Conservation (phyloP, 2,329 filamentous ascomycete genomes). For the Furcasterigmium sp. region DNA sequence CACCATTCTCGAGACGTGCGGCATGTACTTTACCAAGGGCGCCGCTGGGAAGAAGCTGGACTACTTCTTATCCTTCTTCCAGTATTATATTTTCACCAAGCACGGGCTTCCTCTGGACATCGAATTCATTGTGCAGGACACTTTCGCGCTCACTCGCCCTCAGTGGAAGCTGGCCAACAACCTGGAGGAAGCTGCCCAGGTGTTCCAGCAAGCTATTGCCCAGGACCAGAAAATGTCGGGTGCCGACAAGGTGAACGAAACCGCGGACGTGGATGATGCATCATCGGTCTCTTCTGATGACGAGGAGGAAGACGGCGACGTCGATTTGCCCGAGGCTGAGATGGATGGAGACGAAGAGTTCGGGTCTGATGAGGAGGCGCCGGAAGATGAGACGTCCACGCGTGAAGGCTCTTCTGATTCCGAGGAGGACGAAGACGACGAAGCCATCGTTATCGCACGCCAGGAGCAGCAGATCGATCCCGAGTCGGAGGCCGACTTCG, state of each 20-base stretch:
- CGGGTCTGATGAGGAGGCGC: constrained; percentile 18
- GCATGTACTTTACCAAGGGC: constrained; percentile 92
- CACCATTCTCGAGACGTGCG: constrained; percentile 88
- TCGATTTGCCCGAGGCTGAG: constrained; percentile 55
- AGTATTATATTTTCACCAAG: constrained; percentile 94
- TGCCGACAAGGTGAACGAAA: constrained; percentile 61
- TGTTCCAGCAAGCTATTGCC: constrained; percentile 82
- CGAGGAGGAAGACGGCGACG: constrained; percentile 66
- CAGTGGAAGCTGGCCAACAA: constrained; percentile 86
- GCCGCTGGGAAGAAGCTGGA: constrained; percentile 94
- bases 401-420: constrained; percentile 5
- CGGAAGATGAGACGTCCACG: not conserved
- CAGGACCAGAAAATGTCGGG: constrained; percentile 83
- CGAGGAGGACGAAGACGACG: constrained; percentile 61
- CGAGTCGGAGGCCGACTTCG: constrained; percentile 93
- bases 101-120: constrained; percentile 91
- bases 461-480: constrained; percentile 88
- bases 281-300: constrained; percentile 65
- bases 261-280: constrained; percentile 65
- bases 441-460: constrained; percentile 86
- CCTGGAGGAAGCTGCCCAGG: constrained; percentile 74
- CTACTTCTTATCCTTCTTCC: constrained; percentile 94
- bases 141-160: constrained; percentile 76
- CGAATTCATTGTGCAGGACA: constrained; percentile 93
- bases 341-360: constrained; percentile 53